These are phyloP conservation scores for Ammopiptanthus mongolicus DNA, from an alignment of 306 rosid genomes.

Conservation along the genomic window DNA sequence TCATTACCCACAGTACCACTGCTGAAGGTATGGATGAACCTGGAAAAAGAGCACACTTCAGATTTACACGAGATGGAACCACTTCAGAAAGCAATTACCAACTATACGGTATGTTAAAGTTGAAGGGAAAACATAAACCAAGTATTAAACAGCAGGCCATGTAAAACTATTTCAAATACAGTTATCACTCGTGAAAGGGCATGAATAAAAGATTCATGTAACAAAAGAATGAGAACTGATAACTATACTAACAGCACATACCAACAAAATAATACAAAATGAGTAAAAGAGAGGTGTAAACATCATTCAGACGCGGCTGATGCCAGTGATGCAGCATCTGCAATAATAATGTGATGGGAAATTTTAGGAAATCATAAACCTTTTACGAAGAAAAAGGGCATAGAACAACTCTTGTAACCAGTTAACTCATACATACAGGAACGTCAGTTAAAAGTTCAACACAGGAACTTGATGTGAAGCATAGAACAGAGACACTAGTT, in stretches of 20 bases:
- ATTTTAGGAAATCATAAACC: slow-evolving; percentile 24
- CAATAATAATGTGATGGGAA: slow-evolving; percentile 27
- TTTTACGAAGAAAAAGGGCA: background rate
- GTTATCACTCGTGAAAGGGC: background rate
- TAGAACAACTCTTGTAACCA: background rate
- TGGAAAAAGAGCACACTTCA: slow-evolving; percentile 32
- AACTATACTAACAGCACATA: slow-evolving; percentile 31
- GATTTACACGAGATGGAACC: slow-evolving; percentile 9
- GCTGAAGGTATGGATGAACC: slow-evolving; percentile 89
- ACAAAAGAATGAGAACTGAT: slow-evolving; percentile 6
- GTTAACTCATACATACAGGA: slow-evolving; percentile 55
- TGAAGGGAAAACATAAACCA: slow-evolving; percentile 5
- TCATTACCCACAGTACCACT: slow-evolving; percentile 72
- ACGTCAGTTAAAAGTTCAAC: slow-evolving; percentile 74
- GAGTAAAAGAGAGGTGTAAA: slow-evolving; percentile 49
- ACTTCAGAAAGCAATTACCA: slow-evolving; percentile 9
- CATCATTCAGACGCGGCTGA: slow-evolving; percentile 37
- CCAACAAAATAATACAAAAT: slow-evolving; percentile 78
- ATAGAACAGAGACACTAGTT: slow-evolving; percentile 69
- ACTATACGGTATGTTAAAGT: background rate
- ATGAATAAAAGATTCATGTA: slow-evolving; percentile 2
- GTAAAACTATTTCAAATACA: background rate
- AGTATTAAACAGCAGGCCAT: background rate
- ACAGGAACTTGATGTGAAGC: slow-evolving; percentile 75
- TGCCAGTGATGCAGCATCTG: slow-evolving; percentile 74